Conservation (phyloP, 1,139 yeast genomes). For the Lodderomyces beijingensis region DNA sequence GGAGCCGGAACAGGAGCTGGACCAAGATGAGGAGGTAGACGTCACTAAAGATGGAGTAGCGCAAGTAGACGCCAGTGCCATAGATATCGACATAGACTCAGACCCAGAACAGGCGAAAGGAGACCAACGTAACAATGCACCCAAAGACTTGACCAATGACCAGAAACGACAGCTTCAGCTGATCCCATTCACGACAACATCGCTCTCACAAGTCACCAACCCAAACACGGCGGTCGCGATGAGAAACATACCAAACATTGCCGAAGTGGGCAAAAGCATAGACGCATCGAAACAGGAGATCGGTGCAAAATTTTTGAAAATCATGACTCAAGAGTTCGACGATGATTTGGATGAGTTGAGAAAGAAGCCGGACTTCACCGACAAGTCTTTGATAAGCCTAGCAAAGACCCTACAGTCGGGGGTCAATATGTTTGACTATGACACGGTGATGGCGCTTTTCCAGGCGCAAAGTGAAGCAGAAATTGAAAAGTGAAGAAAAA, state of each 20-base stretch:
- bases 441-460: conserved; percentile 45
- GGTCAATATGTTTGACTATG: conserved; percentile 61
- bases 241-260: conserved; percentile 10
- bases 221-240: conserved; percentile 15
- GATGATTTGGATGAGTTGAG: conserved; percentile 63
- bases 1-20: conserved; percentile 7
- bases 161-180: conserved; percentile 22
- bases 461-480: conserved; percentile 9
- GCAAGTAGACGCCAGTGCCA: conserved; percentile 32
- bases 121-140: conserved; percentile 9
- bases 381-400: conserved; percentile 53
- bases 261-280: conserved; percentile 9
- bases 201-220: conserved; percentile 15
- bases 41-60: no score
- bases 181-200: conserved; percentile 25
- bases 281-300: conserved; percentile 35
- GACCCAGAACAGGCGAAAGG: conserved; percentile 20
- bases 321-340: conserved; percentile 57
- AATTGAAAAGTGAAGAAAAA: neutral
- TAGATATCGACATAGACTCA: conserved; percentile 34
- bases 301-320: conserved; percentile 48
- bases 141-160: conserved; percentile 18
- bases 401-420: conserved; percentile 68
- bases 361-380: conserved; percentile 59
- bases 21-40: conserved; percentile 2